These are phyloP conservation scores for Sphagnum magellanicum DNA, from an alignment of 228 moss, liverwort and hornwort genomes.

Conservation along the genomic window DNA sequence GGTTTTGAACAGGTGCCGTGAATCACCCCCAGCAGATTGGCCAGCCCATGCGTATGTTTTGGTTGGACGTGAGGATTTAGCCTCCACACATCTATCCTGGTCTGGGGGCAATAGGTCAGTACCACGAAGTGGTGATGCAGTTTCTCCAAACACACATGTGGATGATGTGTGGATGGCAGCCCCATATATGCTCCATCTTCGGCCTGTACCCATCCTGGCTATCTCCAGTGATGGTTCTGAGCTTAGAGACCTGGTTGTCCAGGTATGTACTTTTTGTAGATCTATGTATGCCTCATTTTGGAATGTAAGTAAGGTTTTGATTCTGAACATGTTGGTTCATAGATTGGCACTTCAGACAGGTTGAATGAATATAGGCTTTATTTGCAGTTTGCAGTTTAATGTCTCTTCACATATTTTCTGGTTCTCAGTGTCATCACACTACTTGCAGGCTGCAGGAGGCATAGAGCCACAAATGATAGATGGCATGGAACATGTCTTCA, in stretches of 20 bases:
- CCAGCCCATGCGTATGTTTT: conserved; percentile 87
- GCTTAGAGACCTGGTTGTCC: conserved; percentile 49
- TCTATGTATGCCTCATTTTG: too few relatives aligned
- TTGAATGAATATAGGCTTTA: too few relatives aligned
- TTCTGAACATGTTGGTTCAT: too few relatives aligned
- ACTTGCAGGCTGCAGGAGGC: conserved; percentile 13
- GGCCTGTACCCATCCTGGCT: conserved; percentile 62
- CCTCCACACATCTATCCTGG: conserved; percentile 57
- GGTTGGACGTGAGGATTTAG: conserved; percentile 90
- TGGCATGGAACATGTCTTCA: conserved; percentile 90
- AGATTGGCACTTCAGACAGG: too few relatives aligned
- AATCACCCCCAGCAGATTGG: conserved; percentile 95
- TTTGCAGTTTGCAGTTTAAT: too few relatives aligned
- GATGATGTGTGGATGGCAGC: conserved; percentile 89
- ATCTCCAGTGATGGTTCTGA: conserved; percentile 62
- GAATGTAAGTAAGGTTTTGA: too few relatives aligned
- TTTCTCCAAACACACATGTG: conserved; percentile 34
- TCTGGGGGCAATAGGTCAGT: conserved; percentile 33
- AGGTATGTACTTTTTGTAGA: background rate
- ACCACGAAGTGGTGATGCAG: conserved; percentile 22
- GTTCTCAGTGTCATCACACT: background rate
- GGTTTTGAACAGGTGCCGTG: conserved; percentile 82
- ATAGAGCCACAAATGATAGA: conserved; percentile 44
- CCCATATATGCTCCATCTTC: conserved; percentile 81
- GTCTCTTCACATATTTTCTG: background rate